Conservation (phyloP, 306 rosid species). For the Cucumis hystrix region DNA sequence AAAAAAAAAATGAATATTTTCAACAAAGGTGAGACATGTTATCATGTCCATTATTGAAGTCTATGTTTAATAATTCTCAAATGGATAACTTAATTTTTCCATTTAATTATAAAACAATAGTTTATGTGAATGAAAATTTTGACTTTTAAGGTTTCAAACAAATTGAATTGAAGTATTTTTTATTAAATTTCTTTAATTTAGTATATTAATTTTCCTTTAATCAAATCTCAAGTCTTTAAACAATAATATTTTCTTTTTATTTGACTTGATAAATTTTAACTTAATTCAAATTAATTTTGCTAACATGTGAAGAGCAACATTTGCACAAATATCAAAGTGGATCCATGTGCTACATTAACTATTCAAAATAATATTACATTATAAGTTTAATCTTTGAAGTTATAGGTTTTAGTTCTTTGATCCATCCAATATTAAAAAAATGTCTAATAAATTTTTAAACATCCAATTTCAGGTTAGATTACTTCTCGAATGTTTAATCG, state of each 20-base stretch:
- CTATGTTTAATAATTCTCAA: not conserved
- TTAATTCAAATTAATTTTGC: not conserved
- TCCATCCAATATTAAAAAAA: no score
- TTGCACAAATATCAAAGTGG: not conserved
- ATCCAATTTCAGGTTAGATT: no score
- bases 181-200: not conserved
- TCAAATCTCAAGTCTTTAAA: not conserved
- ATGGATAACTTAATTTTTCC: not conserved
- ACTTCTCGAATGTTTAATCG: no score
- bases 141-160: not conserved
- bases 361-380: no score
- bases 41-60: not conserved
- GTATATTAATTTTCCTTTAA: not conserved
- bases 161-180: not conserved
- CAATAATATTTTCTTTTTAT: not conserved
- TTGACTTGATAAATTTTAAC: not conserved
- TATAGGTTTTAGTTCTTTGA: no score
- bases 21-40: not conserved
- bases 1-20: not conserved
- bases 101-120: not conserved
- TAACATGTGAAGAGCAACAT: not conserved
- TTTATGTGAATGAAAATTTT: not conserved
- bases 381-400: no score
- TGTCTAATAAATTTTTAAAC: no score
- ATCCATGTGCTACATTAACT: not conserved